Evolutionary conservation across 176 grass and related monocot genomes (phyloP).

Genomic region (Musa acuminata): DNA sequence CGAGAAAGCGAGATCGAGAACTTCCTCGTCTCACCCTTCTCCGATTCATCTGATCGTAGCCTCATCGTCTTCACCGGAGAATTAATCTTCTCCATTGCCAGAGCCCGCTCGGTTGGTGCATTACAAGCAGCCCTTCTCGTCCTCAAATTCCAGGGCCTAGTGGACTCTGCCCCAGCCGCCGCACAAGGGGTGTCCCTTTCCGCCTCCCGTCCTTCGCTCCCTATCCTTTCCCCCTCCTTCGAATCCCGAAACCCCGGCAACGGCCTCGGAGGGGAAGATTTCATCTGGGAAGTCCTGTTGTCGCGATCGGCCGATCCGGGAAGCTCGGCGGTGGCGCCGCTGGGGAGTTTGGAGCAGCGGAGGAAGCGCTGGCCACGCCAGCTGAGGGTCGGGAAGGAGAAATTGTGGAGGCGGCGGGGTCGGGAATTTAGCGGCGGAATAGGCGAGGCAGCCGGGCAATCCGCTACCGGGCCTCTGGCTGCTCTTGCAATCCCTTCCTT

Average conservation of each 20-base stretch:
- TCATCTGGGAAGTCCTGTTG: no score
- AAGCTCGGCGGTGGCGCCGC: neutral
- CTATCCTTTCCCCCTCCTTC: no score
- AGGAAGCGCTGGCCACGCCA: neutral
- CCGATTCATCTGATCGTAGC: neutral
- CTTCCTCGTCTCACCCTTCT: conserved; percentile 5
- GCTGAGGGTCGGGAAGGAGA: neutral
- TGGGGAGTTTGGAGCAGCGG: neutral
- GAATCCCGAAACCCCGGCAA: no score
- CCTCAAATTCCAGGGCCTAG: conserved; percentile 10
- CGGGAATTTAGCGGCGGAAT: no score
- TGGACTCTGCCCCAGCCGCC: neutral
- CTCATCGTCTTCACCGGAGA: neutral
- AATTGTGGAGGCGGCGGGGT: neutral
- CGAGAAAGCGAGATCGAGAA: conserved; percentile 40
- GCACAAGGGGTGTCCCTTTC: neutral
- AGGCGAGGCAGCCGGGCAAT: neutral
- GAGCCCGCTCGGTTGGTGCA: neutral
- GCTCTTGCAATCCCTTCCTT: no score
- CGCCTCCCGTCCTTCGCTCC: neutral
- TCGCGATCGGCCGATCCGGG: no score
- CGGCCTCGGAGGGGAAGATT: no score
- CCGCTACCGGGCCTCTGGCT: no score
- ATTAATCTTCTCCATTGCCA: neutral
- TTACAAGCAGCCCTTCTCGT: conserved; percentile 4